A percentile compares a stretch with the other conserved stretches of the same genome.
Conservation (phyloP, 257 asterid species). For the Solanum chilense region DNA sequence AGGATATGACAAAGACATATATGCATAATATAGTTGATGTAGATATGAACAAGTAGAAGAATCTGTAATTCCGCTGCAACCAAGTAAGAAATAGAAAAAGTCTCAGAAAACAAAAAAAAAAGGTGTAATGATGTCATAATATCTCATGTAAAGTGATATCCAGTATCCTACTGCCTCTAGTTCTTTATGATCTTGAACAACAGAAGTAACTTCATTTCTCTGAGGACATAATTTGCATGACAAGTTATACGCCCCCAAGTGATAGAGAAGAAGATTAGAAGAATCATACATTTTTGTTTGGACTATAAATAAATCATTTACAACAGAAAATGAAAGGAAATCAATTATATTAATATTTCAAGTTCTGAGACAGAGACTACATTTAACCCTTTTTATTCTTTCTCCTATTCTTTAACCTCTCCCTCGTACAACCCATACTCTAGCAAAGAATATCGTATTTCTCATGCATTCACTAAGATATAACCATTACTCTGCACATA, state of each 20-base stretch:
- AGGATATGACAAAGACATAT: slow-evolving; percentile 51
- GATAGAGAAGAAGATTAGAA: not conserved
- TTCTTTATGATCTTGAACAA: not conserved
- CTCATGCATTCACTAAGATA: not conserved
- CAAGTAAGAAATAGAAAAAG: not conserved
- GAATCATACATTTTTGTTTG: not conserved
- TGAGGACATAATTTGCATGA: not conserved
- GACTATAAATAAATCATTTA: not conserved
- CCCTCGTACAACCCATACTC: not conserved
- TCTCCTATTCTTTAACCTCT: not conserved
- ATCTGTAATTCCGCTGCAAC: slow-evolving; percentile 82
- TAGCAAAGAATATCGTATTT: not conserved
- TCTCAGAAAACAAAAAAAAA: not conserved
- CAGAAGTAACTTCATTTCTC: not conserved
- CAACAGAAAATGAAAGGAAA: not conserved
- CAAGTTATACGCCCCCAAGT: not conserved
- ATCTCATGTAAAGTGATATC: not conserved
- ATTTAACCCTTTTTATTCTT: not conserved
- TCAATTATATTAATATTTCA: not conserved
- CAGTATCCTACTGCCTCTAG: not conserved
- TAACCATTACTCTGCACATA: not conserved
- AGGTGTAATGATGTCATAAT: not conserved
- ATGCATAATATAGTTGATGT: slow-evolving; percentile 68
- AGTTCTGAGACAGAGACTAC: not conserved
- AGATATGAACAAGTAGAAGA: slow-evolving; percentile 78